phyloP scores from a whole-genome alignment of 129 eudicot genomes.

The Artemisia argyi region DNA sequence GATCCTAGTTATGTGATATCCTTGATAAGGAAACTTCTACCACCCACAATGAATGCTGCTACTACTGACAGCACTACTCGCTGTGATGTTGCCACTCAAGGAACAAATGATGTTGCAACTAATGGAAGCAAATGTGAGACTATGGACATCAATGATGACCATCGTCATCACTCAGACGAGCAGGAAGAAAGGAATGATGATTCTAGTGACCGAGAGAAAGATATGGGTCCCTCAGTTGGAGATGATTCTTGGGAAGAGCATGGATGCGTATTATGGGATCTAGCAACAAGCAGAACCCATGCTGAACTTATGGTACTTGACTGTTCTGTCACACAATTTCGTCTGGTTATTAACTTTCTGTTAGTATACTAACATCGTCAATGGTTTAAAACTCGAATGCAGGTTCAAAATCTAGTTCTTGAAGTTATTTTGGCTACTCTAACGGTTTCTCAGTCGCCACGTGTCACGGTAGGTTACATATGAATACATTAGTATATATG shows the following conservation, averaged over 20 bases:
- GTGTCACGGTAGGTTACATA: conserved; percentile 59
- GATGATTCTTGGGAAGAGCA: conserved; percentile 82
- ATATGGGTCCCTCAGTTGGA: conserved; percentile 31
- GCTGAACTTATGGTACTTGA: conserved; percentile 81
- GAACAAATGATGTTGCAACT: conserved; percentile 15
- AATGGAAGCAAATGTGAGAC: conserved; percentile 34
- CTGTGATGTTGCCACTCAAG: conserved; percentile 21
- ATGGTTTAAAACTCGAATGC: conserved; percentile 15
- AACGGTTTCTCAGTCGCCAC: conserved; percentile 60
- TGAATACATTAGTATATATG: background rate
- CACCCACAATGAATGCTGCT: conserved; percentile 40
- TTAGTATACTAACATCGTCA: background rate
- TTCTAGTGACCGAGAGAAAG: conserved; percentile 24
- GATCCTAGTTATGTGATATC: conserved; percentile 94
- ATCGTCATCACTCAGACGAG: background rate
- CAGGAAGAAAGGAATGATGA: conserved; percentile 18
- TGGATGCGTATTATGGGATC: conserved; percentile 96
- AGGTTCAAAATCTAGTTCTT: conserved; percentile 84
- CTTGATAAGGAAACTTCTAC: conserved; percentile 83
- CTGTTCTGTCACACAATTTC: background rate
- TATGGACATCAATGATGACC: conserved; percentile 33
- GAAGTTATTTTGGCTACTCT: conserved; percentile 89
- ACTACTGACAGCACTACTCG: conserved; percentile 21
- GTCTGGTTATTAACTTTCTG: background rate
- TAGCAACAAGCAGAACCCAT: conserved; percentile 78